These are phyloP conservation scores for Fusarium sp. DNA, from an alignment of 2,329 filamentous ascomycete species.

Conservation along the genomic window DNA sequence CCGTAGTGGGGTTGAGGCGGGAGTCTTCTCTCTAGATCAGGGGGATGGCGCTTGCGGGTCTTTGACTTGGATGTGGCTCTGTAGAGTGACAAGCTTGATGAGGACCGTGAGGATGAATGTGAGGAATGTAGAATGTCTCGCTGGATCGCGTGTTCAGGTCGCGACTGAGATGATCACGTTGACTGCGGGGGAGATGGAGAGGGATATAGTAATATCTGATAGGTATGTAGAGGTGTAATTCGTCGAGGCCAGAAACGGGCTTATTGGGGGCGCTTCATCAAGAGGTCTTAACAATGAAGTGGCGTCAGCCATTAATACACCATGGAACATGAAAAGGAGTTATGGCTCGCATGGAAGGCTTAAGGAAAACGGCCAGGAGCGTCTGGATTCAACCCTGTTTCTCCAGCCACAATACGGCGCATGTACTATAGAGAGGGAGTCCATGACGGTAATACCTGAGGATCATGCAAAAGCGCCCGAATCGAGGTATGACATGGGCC, in stretches of 20 bases:
- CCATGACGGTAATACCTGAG: slow-evolving; percentile 2
- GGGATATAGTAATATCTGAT: slow-evolving; percentile 13
- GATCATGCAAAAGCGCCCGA: not conserved
- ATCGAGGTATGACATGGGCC: not conserved
- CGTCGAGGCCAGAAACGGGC: not conserved
- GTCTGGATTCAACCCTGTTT: not conserved
- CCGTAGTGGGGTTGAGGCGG: slow-evolving; percentile 31
- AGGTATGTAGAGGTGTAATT: not conserved
- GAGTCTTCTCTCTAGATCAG: slow-evolving; percentile 28
- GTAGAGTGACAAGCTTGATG: not conserved
- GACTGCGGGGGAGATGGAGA: slow-evolving; percentile 28
- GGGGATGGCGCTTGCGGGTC: slow-evolving; percentile 29
- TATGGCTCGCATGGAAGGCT: not conserved
- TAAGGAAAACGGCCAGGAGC: not conserved
- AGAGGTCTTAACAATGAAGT: slow-evolving; percentile 25
- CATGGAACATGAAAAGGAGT: not conserved
- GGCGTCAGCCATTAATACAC: slow-evolving; percentile 24
- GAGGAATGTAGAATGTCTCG: slow-evolving; percentile 32
- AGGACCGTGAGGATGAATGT: not conserved
- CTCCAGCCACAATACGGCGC: not conserved
- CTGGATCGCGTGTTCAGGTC: slow-evolving; percentile 22
- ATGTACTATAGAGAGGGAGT: not conserved
- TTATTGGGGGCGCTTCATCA: slow-evolving; percentile 18
- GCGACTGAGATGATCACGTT: slow-evolving; percentile 4
- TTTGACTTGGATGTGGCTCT: slow-evolving; percentile 5